Base-by-base conservation (phyloP, 768 basidiomycete genomes). In the Gyrodon lividus region DNA sequence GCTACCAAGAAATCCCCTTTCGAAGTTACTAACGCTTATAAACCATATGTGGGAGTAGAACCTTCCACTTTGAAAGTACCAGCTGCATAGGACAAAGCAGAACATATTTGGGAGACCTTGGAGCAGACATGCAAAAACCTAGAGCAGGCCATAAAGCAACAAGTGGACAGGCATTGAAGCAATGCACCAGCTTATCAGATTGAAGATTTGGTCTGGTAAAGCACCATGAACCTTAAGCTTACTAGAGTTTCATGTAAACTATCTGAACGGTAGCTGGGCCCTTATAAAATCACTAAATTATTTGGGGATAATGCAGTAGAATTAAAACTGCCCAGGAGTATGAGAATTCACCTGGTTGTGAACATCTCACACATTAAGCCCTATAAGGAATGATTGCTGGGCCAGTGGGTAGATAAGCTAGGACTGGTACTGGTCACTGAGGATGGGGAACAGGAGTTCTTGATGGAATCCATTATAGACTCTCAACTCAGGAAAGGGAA, bases 1-100 rank as follows among this genome's bases (percentile, higher is more conserved):
- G 30, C 66, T 10, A 67, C 59, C n/a, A 40, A 43, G 3, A 23
- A 55, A 8, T 44, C 66, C 0, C 72, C 72, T 0, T 69, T 70
- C 50, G 53, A 40, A 46, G 70, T 41, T 61, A 58, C 35, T 42
- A 56, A 12, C 66, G 66, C 0, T 51, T 33, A 19, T 42, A 65
- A 17, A 50, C 63, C 2, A 43, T 48, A 45, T 39, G 56, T 49
- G 19, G 58, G 58, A 12, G 37, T 58, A n/a, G 56, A 58, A 42
- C 41, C 57, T 9, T 34, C 9, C 1, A 37, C n/a, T 0, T 37
- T 47, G 4, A 22, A 33, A 9, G 53, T 48, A 0, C 54, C 62
- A 40, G 45, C 47, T 0, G 16, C 51, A 12, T 4, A 58, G n/a
- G 60, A 67, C 55, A 54, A 62, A 46, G 13, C n/a, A n/a, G n/a